Evolutionary conservation across 1,284 basidiomycete genomes (phyloP).

Genomic region (Phellinidium pouzarii): DNA sequence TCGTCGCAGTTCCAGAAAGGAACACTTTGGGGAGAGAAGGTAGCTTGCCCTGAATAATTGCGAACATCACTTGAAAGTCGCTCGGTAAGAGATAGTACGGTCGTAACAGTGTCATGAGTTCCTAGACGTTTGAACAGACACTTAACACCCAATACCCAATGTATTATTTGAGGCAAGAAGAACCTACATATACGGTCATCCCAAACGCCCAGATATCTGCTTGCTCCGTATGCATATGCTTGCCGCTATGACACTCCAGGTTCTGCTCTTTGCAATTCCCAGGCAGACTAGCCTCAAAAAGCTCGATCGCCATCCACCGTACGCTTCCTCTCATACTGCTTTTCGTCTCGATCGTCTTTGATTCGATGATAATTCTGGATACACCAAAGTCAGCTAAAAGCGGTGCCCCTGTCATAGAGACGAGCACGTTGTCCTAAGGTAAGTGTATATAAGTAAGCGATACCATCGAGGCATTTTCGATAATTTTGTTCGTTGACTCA

Average conservation of each 20-base stretch:
- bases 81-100: slow-evolving; percentile 1
- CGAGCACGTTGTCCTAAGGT: slow-evolving; percentile 8
- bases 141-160: background rate
- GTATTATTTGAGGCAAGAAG: background rate
- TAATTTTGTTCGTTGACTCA: background rate
- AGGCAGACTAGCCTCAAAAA: background rate
- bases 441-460: background rate
- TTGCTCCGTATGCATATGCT: background rate
- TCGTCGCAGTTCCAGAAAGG: background rate
- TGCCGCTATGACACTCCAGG: background rate
- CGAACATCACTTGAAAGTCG: slow-evolving; percentile 2
- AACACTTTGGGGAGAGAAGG: background rate
- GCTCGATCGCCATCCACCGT: slow-evolving; percentile 6
- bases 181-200: slow-evolving; percentile 5
- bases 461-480: background rate
- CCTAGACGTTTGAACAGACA: background rate
- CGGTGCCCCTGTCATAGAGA: background rate
- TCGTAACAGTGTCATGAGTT: background rate
- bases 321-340: slow-evolving; percentile 1
- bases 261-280: background rate
- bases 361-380: background rate
- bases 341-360: background rate
- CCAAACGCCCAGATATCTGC: slow-evolving; percentile 11
- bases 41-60: slow-evolving; percentile 1
- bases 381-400: slow-evolving; percentile 9